Base-by-base conservation (phyloP, 805 yeast species). In the Ogataea polymorpha region DNA sequence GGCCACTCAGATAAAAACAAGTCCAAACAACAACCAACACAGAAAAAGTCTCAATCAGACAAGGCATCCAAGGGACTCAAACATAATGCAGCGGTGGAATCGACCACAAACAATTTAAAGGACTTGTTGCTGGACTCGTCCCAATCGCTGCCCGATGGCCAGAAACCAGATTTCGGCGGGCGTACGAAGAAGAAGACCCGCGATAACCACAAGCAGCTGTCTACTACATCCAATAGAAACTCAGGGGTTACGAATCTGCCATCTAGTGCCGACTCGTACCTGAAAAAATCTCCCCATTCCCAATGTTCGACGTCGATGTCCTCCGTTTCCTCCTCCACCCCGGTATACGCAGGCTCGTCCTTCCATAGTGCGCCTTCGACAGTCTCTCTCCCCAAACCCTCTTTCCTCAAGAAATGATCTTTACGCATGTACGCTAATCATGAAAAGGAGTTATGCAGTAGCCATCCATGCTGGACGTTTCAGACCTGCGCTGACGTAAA, bases 331-430 rank as follows among this genome's bases (percentile, higher is more conserved):
- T 45, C 50, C 11, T 43, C 50, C 14, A 33, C 48, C 21, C 50
- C 51, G 16, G 56, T 68, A 37, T 75, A 74, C 56, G 81, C 81
- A 39, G 81, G 81, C 23, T 71, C 79, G 26, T 72, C 80, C 26
- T 75, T 75, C 53, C 77, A 72, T 53, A 70, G 76, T 23, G 74
- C 78, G 17, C 81, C 81, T 1, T 74, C 75, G 24, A 79, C 80
- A 4, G 60, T 74, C 42, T 71, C 75, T 12, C 67, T 75, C 45
- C 81, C 81, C 13, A 75, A 74, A 49, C 81, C 81, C 8, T 67
- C 78, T 6, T 75, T 75, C 50, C 37, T 61, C 33, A 55, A 44
- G 46, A 55, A 54, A 45, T 54, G 40, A 37, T 40, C 37, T 14
- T 17, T 17, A 29, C 39, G 35, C 39, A 34, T 35, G 42, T 39